These are phyloP conservation scores for Parastagonospora avenae DNA, from an alignment of 2,329 filamentous ascomycete species.

Conservation along the genomic window DNA sequence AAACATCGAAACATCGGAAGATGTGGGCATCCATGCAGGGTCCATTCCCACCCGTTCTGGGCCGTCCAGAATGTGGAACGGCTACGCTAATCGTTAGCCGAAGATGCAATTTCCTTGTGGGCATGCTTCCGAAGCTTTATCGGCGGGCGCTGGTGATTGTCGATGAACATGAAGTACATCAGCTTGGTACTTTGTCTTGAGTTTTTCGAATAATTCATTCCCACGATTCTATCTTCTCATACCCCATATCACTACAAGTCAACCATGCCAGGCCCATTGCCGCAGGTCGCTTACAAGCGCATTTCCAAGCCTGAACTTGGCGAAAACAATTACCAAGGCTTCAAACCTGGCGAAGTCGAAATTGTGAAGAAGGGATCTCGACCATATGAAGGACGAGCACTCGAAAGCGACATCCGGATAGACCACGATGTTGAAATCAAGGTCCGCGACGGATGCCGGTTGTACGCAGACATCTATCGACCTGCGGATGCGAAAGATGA, in stretches of 20 bases:
- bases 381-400: constrained; percentile 41
- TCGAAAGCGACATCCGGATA: constrained; percentile 49
- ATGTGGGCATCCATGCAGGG: too few relatives aligned
- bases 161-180: too few relatives aligned
- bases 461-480: constrained; percentile 55
- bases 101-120: too few relatives aligned
- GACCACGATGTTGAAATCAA: constrained; percentile 54
- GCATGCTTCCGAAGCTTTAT: too few relatives aligned
- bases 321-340: constrained; percentile 50
- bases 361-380: constrained; percentile 48
- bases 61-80: too few relatives aligned
- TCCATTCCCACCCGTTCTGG: too few relatives aligned
- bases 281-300: constrained; percentile 36
- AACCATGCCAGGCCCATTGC: constrained; percentile 37
- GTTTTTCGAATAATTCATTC: neutral
- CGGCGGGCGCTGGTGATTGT: too few relatives aligned
- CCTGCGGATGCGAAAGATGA: constrained; percentile 37
- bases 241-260: neutral
- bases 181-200: neutral
- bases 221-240: neutral
- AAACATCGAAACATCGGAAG: too few relatives aligned
- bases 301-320: constrained; percentile 45
- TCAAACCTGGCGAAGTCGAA: constrained; percentile 48
- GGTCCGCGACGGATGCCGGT: constrained; percentile 49
- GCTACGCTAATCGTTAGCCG: too few relatives aligned